These are phyloP conservation scores for Erythrophleum ivorense DNA, from an alignment of 331 rosid species.

Conservation along the genomic window DNA sequence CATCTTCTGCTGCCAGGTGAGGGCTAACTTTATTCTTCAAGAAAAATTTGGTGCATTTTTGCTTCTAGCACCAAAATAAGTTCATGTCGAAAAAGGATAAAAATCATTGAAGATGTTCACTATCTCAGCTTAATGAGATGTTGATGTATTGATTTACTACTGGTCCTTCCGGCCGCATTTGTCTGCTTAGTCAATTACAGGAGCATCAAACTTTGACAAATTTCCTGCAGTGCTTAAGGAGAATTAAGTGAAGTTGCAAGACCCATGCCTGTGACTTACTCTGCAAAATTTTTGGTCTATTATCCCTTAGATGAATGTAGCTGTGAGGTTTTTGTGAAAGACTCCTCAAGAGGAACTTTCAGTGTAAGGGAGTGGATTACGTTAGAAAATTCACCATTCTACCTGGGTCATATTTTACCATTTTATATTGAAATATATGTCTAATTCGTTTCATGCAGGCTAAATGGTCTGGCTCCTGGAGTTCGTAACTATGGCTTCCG, in stretches of 20 bases:
- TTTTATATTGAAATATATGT: slow-evolving; percentile 6
- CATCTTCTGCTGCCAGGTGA: slow-evolving; percentile 49
- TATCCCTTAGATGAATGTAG: slow-evolving; percentile 5
- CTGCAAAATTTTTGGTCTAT: slow-evolving; percentile 3
- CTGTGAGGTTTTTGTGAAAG: slow-evolving; percentile 6
- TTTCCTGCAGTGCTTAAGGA: slow-evolving; percentile 5
- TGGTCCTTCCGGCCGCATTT: slow-evolving; percentile 24
- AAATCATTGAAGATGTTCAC: slow-evolving; percentile 22
- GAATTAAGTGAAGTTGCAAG: slow-evolving; percentile 24
- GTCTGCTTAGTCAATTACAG: slow-evolving; percentile 26
- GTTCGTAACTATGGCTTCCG: slow-evolving; percentile 16
- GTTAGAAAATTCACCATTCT: slow-evolving; percentile 9
- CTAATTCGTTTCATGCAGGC: slow-evolving; percentile 27
- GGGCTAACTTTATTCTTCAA: slow-evolving; percentile 16
- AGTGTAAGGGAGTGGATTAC: slow-evolving; percentile 10
- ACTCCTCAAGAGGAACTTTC: slow-evolving; percentile 21
- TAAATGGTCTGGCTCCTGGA: slow-evolving; percentile 18
- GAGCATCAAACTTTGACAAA: slow-evolving; percentile 19
- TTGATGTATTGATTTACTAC: slow-evolving; percentile 5
- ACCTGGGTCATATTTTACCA: neutral
- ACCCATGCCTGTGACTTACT: slow-evolving; percentile 17
- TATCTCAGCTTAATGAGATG: slow-evolving; percentile 11
- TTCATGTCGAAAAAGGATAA: slow-evolving; percentile 31
- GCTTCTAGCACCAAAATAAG: slow-evolving; percentile 7
- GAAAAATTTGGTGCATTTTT: slow-evolving; percentile 20